These are phyloP conservation scores for Henckelia pumila DNA, from an alignment of 257 asterid genomes.

Conservation along the genomic window DNA sequence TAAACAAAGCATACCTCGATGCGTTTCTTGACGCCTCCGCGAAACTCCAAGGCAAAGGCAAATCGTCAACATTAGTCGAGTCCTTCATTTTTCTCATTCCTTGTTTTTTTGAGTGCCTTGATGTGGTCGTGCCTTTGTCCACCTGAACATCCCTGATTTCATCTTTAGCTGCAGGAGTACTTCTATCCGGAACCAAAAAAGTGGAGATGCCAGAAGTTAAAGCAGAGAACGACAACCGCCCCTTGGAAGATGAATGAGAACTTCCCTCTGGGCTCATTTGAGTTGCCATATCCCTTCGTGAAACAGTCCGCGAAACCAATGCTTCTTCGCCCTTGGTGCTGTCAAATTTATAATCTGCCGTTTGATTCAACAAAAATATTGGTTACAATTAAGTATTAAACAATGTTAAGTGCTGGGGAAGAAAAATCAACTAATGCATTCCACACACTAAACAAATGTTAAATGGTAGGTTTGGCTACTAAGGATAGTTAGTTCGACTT, in stretches of 20 bases:
- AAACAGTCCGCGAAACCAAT: conserved; percentile 25
- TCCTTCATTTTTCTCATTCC: conserved; percentile 28
- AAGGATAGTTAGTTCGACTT: neutral
- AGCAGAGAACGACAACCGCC: conserved; percentile 43
- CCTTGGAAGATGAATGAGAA: conserved; percentile 54
- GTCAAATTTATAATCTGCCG: neutral
- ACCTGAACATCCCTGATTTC: conserved; percentile 84
- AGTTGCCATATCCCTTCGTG: conserved; percentile 81
- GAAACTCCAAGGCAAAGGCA: conserved; percentile 41
- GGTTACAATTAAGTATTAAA: neutral
- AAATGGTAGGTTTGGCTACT: neutral
- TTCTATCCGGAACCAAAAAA: conserved; percentile 20
- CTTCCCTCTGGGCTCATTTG: conserved; percentile 88
- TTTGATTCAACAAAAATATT: neutral
- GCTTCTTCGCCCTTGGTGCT: conserved; percentile 39
- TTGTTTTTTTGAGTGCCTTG: conserved; percentile 41
- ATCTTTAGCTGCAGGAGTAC: conserved; percentile 34
- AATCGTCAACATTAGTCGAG: conserved; percentile 23
- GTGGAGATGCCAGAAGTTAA: conserved; percentile 28
- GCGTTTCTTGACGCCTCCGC: conserved; percentile 37
- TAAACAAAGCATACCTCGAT: conserved; percentile 31
- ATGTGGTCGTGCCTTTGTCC: conserved; percentile 52
- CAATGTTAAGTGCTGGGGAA: neutral
- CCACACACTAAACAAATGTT: neutral
- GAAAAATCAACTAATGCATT: neutral